phyloP scores from a whole-genome alignment of 2,329 filamentous ascomycete genomes.

The Penicillium occitanis region DNA sequence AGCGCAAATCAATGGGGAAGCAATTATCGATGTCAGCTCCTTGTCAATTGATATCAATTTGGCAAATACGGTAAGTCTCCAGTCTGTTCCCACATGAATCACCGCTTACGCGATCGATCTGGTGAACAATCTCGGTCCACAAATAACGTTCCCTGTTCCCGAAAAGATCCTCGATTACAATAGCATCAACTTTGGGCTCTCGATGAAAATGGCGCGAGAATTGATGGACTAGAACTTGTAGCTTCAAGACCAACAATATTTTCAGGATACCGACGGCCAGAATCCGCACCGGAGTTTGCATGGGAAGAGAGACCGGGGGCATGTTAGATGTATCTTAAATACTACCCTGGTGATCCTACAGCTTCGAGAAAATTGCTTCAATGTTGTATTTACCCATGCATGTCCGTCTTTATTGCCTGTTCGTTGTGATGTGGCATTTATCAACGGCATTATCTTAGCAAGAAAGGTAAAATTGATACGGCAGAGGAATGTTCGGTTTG shows the following conservation, averaged over 20 bases:
- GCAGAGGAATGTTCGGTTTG: too few relatives aligned
- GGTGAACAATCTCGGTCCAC: constrained; percentile 54
- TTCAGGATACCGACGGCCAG: background rate
- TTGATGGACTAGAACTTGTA: background rate
- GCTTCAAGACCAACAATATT: background rate
- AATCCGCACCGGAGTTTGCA: background rate
- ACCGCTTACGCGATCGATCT: too few relatives aligned
- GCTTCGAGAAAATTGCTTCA: background rate
- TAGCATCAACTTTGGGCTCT: constrained; percentile 58
- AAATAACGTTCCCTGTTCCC: constrained; percentile 68
- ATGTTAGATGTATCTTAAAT: background rate
- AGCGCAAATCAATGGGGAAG: too few relatives aligned
- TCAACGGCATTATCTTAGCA: too few relatives aligned
- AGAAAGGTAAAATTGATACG: too few relatives aligned
- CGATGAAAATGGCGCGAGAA: background rate
- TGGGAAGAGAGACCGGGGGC: background rate
- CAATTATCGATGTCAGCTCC: constrained; percentile 62
- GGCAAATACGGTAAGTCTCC: constrained; percentile 51
- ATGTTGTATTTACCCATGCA: too few relatives aligned
- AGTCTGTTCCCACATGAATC: too few relatives aligned
- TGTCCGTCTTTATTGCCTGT: too few relatives aligned
- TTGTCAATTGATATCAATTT: constrained; percentile 75
- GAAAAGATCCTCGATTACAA: constrained; percentile 70
- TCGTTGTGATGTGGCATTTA: too few relatives aligned
- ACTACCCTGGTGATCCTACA: background rate